Conservation (phyloP, 2,329 filamentous ascomycete genomes). For the Sporothrix brasiliensis region DNA sequence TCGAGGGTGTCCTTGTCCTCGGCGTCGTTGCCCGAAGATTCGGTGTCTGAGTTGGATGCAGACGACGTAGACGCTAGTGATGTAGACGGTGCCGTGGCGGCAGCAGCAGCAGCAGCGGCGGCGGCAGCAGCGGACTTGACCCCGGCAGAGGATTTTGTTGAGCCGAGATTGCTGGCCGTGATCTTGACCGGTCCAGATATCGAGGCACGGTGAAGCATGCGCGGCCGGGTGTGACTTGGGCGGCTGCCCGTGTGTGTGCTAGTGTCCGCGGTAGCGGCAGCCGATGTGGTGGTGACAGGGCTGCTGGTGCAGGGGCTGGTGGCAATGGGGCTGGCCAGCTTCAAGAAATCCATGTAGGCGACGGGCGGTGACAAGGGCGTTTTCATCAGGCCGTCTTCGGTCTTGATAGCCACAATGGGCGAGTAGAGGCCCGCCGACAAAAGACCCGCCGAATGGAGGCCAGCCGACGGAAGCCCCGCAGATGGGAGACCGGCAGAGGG, state of each 20-base stretch:
- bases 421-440: slow-evolving; percentile 44
- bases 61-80: slow-evolving; percentile 34
- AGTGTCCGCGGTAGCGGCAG: background rate
- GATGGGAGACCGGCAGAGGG: slow-evolving; percentile 45
- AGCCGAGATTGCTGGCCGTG: slow-evolving; percentile 48
- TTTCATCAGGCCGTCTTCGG: slow-evolving; percentile 64
- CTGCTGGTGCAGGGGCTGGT: slow-evolving; percentile 31
- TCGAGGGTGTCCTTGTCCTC: slow-evolving; percentile 41
- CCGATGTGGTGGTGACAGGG: background rate
- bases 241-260: background rate
- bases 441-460: slow-evolving; percentile 45
- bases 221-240: slow-evolving; percentile 7
- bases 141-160: slow-evolving; percentile 39
- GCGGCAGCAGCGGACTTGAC: background rate
- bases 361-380: slow-evolving; percentile 89
- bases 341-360: slow-evolving; percentile 92
- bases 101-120: slow-evolving; percentile 42
- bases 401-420: slow-evolving; percentile 64
- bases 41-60: slow-evolving; percentile 45
- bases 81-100: slow-evolving; percentile 8
- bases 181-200: slow-evolving; percentile 46
- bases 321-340: slow-evolving; percentile 54
- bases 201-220: slow-evolving; percentile 29
- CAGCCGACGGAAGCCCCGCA: slow-evolving; percentile 49
- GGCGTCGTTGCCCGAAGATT: slow-evolving; percentile 33